These are phyloP conservation scores for Boletus sp. DNA, from an alignment of 768 basidiomycete genomes.

Conservation along the genomic window DNA sequence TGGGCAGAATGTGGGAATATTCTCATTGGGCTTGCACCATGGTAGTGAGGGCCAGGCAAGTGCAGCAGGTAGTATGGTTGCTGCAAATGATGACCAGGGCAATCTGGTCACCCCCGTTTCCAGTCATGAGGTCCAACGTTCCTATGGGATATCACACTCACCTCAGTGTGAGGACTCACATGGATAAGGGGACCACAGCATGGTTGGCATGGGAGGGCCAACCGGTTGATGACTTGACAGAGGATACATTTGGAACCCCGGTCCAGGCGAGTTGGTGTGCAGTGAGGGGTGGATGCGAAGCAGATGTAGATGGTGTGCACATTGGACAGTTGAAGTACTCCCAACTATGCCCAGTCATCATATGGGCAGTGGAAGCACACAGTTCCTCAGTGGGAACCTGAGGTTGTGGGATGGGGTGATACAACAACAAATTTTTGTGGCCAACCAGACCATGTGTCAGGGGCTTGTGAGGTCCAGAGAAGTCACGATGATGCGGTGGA, in stretches of 20 bases:
- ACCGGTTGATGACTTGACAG: constrained; percentile 46
- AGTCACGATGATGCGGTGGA: constrained; percentile 55
- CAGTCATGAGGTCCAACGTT: constrained; percentile 54
- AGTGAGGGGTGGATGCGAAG: constrained; percentile 55
- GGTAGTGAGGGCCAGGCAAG: constrained; percentile 39
- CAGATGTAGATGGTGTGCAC: constrained; percentile 56
- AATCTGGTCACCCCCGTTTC: constrained; percentile 46
- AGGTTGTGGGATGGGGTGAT: constrained; percentile 66
- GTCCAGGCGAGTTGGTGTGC: constrained; percentile 51
- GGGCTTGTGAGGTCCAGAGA: constrained; percentile 47
- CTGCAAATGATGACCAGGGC: constrained; percentile 31
- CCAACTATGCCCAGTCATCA: constrained; percentile 43
- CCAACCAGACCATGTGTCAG: constrained; percentile 51
- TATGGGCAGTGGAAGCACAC: constrained; percentile 38
- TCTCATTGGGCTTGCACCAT: constrained; percentile 51
- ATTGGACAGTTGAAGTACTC: constrained; percentile 57
- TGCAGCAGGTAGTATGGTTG: constrained; percentile 34
- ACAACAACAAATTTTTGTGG: constrained; percentile 57
- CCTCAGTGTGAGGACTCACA: constrained; percentile 46
- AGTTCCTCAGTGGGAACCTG: constrained; percentile 54
- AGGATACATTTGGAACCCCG: constrained; percentile 49
- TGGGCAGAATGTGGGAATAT: constrained; percentile 59
- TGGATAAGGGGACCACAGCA: constrained; percentile 60
- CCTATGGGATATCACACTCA: constrained; percentile 60
- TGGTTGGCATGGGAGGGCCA: constrained; percentile 51